Percentiles rank a stretch among this genome's conserved stretches.
Conservation (phyloP, 768 basidiomycete genomes). For the Boletus pseudopeckii region DNA sequence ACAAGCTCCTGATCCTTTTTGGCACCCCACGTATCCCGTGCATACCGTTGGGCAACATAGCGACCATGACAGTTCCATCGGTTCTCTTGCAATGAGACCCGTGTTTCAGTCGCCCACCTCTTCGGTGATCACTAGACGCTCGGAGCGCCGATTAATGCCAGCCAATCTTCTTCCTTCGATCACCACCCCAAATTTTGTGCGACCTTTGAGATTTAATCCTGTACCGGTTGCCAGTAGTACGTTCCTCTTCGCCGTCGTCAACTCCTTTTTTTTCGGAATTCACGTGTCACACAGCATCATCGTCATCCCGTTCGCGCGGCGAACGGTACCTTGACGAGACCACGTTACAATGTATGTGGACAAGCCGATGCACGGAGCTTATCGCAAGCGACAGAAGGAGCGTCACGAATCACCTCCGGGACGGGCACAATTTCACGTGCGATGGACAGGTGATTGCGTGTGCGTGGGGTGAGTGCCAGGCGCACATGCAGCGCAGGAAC, state of each 20-base stretch:
- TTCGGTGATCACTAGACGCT: neutral
- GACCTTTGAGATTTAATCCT: neutral
- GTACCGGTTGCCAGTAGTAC: conserved; percentile 10
- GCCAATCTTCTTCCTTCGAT: neutral
- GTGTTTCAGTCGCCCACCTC: neutral
- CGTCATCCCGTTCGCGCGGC: conserved; percentile 1
- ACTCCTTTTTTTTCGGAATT: no score
- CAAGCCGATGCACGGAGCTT: conserved; percentile 7
- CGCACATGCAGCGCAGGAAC: conserved; percentile 23
- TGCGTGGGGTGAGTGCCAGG: conserved; percentile 16
- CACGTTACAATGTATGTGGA: conserved; percentile 24
- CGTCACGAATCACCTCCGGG: conserved; percentile 20
- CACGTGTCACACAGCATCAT: conserved; percentile 7
- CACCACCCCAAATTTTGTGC: neutral
- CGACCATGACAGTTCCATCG: neutral
- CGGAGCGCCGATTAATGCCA: neutral
- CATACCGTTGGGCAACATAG: neutral
- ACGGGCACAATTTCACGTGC: conserved; percentile 18
- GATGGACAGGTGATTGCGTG: conserved; percentile 14
- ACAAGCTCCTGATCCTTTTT: neutral
- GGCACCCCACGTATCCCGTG: conserved; percentile 5
- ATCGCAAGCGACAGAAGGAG: conserved; percentile 18
- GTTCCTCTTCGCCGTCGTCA: neutral
- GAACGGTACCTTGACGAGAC: neutral
- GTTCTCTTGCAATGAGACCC: neutral